Evolutionary conservation across 495 filamentous ascomycete species (phyloP).

Genomic region (Penicillium antarcticum): DNA sequence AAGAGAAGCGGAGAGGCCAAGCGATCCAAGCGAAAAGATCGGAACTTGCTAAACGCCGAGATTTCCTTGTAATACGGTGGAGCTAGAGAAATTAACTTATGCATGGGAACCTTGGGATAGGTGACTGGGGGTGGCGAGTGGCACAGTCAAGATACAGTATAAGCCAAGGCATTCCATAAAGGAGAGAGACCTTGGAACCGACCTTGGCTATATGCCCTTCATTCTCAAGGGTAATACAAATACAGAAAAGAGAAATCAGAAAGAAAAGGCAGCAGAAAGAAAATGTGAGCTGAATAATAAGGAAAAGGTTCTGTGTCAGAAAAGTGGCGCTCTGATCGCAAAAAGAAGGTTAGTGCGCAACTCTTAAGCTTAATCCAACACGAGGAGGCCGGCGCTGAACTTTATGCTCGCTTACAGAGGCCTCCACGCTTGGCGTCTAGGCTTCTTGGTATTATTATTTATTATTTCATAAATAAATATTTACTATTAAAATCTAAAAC

Average conservation of each 20-base stretch:
- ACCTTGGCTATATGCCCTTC: no score
- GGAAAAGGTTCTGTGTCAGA: constrained; percentile 27
- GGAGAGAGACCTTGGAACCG: no score
- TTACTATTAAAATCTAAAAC: neutral
- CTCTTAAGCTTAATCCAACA: constrained; percentile 56
- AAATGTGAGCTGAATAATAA: neutral
- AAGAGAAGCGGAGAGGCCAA: constrained; percentile 23
- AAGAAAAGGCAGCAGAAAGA: neutral
- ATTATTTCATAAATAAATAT: neutral
- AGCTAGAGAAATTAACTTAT: constrained; percentile 2
- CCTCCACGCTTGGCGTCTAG: constrained; percentile 13
- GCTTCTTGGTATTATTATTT: neutral
- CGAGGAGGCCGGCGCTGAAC: constrained; percentile 40
- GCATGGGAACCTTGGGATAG: constrained; percentile 22
- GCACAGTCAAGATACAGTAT: neutral
- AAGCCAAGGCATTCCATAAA: no score
- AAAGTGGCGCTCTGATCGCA: constrained; percentile 39
- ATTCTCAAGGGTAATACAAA: no score
- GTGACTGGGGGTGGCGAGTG: constrained; percentile 2
- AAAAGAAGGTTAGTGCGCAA: constrained; percentile 38
- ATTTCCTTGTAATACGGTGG: constrained; percentile 5
- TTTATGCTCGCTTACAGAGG: constrained; percentile 44
- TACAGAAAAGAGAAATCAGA: neutral
- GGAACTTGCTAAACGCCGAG: constrained; percentile 29
- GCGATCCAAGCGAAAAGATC: constrained; percentile 20